Evolutionary conservation across 2,329 filamentous ascomycete species (phyloP), one percentile per base, ranked within the genome.

Genomic region (Grosmannia penicillata): DNA sequence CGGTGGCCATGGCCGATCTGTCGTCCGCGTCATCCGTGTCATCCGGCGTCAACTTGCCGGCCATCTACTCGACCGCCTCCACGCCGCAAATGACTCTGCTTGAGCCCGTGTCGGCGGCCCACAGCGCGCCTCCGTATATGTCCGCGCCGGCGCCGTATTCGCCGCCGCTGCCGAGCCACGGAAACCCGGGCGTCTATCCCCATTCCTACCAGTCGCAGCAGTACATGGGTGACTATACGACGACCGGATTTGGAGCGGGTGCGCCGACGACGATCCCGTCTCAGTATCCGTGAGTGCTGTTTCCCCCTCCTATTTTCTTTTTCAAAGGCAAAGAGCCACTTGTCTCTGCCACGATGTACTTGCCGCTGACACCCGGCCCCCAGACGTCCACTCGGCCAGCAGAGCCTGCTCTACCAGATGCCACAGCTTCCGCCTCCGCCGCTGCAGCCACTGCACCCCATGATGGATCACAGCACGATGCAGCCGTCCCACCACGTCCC

Each of bases 51-150:
- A n/a, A n/a, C n/a, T 56, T 72, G 38, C 38, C 42, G 4, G 60
- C 67, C 17, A 52, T 68, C 38, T 74, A 73, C 53, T 65, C 68
- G 2, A 65, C 68, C 3, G 61, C 66, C 4, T 59, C 68, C 1
- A 53, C 66, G 1, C 52, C 65, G 7, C 59, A 66, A 11, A 65
- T 72, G 27, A 63, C 68, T 5, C 56, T 74, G 5, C 57, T 74
- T 17, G 67, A 73, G 45, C 60, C 68, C 15, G 53, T 58, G 17
- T 37, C 45, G 10, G 18, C 42, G 11, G 72, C 70, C 49, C 54
- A 72, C 40, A 54, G 66, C 2, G 57, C 68, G 7, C 62, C 36
- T n/a, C 31, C 43, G 9, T 45, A 45, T 38, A 32, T 42, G 4
- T 21, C 39, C 13, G 21, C 39, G 10, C 4, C 23, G 2, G 29